Evolutionary conservation across 179 eudicot species (phyloP).

Genomic region (Vitellaria paradoxa): DNA sequence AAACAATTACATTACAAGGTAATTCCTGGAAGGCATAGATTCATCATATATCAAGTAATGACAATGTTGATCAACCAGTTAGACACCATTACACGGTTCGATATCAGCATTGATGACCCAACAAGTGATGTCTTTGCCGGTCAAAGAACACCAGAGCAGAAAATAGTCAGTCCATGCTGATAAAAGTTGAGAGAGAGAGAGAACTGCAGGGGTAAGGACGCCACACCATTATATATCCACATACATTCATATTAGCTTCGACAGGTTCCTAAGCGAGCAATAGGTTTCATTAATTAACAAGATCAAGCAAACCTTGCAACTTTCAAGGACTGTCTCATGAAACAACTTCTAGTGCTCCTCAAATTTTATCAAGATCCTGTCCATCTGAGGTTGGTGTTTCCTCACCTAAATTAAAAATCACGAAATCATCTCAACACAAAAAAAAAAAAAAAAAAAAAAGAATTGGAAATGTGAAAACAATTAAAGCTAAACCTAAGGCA

Average conservation of each 20-base stretch:
- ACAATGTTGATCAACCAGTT: neutral
- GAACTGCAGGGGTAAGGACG: neutral
- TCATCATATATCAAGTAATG: too few species aligned
- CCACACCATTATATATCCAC: too few species aligned
- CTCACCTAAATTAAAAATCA: slow-evolving; percentile 50
- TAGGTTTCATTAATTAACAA: neutral
- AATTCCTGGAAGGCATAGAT: too few species aligned
- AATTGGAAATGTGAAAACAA: too few species aligned
- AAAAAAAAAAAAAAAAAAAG: too few species aligned
- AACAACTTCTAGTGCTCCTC: slow-evolving; percentile 34
- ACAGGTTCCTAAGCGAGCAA: too few species aligned
- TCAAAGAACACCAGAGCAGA: neutral
- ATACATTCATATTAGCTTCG: too few species aligned
- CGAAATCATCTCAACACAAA: neutral
- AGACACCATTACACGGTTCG: neutral
- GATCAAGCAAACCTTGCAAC: slow-evolving; percentile 8
- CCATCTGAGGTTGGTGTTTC: slow-evolving; percentile 84
- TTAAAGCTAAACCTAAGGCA: neutral
- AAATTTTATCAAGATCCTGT: slow-evolving; percentile 55
- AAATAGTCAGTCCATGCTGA: neutral
- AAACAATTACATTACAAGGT: neutral
- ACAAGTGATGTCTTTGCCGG: neutral
- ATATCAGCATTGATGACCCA: neutral
- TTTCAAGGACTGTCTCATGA: neutral
- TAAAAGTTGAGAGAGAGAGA: neutral